Evolutionary conservation across 2,329 filamentous ascomycete species (phyloP).

Genomic region (Periglandula ipomoeae): DNA sequence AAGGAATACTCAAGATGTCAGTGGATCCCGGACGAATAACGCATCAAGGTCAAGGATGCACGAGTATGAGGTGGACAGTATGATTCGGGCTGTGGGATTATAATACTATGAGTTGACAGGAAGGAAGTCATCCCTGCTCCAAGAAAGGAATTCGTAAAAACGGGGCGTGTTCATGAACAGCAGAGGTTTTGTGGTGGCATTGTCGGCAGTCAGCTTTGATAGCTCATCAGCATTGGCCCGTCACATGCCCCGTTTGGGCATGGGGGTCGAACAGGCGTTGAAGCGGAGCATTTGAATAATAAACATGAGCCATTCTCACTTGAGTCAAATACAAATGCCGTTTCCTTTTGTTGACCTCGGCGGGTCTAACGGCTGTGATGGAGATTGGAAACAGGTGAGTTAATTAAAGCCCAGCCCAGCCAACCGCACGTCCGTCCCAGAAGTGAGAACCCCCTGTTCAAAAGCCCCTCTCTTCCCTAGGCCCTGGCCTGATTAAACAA

Average conservation of each 20-base stretch:
- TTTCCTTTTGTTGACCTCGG: background rate
- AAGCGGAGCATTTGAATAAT: conserved; percentile 8
- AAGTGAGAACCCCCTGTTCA: no score
- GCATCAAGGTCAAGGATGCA: no score
- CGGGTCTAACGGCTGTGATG: background rate
- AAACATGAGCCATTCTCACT: background rate
- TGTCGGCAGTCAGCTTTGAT: background rate
- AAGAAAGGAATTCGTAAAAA: background rate
- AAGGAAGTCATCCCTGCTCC: background rate
- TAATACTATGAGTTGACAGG: background rate
- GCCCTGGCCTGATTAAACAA: no score
- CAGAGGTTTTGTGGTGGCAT: background rate
- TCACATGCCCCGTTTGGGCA: background rate
- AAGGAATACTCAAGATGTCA: background rate
- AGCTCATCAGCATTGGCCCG: conserved; percentile 2
- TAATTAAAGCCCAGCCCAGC: no score
- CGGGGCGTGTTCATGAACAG: background rate
- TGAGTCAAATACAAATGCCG: background rate
- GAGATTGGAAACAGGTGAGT: background rate
- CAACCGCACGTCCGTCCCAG: no score
- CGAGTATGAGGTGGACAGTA: background rate
- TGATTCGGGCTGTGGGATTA: background rate
- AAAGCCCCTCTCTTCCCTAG: no score
- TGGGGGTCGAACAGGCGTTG: conserved; percentile 6
- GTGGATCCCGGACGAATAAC: no score